These are phyloP conservation scores for Trichomonas gallinae DNA, from an alignment of 208 protist species.

Conservation along the genomic window DNA sequence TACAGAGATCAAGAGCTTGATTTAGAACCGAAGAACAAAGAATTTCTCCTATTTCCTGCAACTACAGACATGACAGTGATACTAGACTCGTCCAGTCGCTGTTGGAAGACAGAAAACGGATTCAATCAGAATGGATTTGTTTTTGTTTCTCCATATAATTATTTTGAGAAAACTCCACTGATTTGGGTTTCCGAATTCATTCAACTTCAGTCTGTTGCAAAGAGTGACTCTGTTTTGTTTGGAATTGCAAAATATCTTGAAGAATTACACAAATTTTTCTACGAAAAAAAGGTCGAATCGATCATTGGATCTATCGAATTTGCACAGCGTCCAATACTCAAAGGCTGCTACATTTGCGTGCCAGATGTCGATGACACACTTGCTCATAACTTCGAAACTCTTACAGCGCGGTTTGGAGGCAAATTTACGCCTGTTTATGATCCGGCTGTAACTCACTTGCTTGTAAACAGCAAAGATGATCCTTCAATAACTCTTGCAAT, in stretches of 20 bases:
- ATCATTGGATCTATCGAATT: neutral
- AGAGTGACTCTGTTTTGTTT: neutral
- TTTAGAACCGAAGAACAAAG: neutral
- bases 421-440: neutral
- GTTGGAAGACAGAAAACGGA: neutral
- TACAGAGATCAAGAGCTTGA: neutral
- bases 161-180: neutral
- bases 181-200: neutral
- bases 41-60: neutral
- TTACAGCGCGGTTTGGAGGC: neutral
- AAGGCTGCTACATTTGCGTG: neutral
- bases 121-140: neutral
- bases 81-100: neutral
- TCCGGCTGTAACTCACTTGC: neutral
- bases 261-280: neutral
- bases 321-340: neutral
- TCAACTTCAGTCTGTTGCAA: neutral
- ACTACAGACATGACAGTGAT: neutral
- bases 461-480: neutral
- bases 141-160: neutral
- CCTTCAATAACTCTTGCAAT: neutral
- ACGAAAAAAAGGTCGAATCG: neutral
- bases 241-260: neutral
- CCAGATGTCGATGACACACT: neutral
- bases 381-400: neutral